Conservation (phyloP, 2,329 filamentous ascomycete genomes). For the Cytospora mali region DNA sequence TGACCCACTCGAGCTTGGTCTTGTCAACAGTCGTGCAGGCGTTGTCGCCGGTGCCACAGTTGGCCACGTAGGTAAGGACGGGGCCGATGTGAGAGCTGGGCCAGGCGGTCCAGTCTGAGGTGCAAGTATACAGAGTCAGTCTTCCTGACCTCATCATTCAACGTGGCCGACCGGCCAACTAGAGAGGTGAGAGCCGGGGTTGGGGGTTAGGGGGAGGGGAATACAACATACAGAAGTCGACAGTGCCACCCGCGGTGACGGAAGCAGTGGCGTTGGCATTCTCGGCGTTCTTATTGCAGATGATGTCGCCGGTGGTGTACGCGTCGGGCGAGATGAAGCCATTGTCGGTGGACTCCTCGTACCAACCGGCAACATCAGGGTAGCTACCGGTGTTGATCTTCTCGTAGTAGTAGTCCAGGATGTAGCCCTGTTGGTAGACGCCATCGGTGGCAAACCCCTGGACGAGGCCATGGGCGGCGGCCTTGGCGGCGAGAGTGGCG, state of each 20-base stretch:
- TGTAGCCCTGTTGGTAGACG: slow-evolving; percentile 35
- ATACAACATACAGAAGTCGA: slow-evolving; percentile 26
- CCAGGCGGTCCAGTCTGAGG: slow-evolving; percentile 35
- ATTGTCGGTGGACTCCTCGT: slow-evolving; percentile 36
- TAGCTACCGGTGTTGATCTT: slow-evolving; percentile 34
- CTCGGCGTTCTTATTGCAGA: slow-evolving; percentile 28
- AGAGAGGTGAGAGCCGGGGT: background rate
- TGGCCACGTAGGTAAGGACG: slow-evolving; percentile 36
- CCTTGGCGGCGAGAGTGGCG: slow-evolving; percentile 34
- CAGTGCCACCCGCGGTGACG: slow-evolving; percentile 29
- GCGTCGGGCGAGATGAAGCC: slow-evolving; percentile 14
- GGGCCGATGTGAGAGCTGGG: slow-evolving; percentile 38
- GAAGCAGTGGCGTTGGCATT: slow-evolving; percentile 17
- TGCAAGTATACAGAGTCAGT: background rate
- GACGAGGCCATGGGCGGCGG: slow-evolving; percentile 47
- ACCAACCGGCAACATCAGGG: slow-evolving; percentile 37
- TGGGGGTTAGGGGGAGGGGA: no score
- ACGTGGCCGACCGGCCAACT: background rate
- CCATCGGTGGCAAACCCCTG: slow-evolving; percentile 53
- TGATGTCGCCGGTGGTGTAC: slow-evolving; percentile 22
- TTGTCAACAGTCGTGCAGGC: slow-evolving; percentile 38
- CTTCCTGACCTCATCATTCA: background rate
- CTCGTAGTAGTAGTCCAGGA: slow-evolving; percentile 39
- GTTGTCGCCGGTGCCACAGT: slow-evolving; percentile 34
- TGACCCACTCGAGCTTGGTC: slow-evolving; percentile 39